Evolutionary conservation across 768 basidiomycete genomes (phyloP).

Genomic region (Sporobolomyces roseus): DNA sequence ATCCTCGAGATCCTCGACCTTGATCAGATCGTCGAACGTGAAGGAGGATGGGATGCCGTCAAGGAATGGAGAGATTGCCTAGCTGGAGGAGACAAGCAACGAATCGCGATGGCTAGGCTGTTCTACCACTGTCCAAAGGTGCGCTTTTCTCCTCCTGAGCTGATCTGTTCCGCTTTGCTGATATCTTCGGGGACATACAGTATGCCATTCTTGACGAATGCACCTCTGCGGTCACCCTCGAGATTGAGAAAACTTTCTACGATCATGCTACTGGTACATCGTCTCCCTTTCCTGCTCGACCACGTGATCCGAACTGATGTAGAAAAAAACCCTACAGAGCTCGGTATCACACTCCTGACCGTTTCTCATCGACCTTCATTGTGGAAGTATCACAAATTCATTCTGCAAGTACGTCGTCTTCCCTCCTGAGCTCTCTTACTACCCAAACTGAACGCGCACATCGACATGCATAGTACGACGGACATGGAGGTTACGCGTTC

Average conservation of each 20-base stretch:
- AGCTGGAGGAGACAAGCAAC: constrained; percentile 92
- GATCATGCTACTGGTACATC: constrained; percentile 66
- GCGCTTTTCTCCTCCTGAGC: neutral
- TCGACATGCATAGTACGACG: constrained; percentile 70
- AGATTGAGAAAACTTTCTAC: constrained; percentile 93
- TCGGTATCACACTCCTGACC: constrained; percentile 87
- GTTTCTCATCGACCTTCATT: constrained; percentile 92
- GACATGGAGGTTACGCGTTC: constrained; percentile 91
- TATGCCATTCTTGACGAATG: constrained; percentile 97
- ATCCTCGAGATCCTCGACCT: constrained; percentile 78
- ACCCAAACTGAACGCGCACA: too few species aligned
- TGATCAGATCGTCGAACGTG: constrained; percentile 78
- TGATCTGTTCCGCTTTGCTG: neutral
- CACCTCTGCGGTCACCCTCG: constrained; percentile 85
- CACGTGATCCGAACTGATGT: too few species aligned
- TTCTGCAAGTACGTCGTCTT: constrained; percentile 43
- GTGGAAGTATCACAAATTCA: constrained; percentile 60
- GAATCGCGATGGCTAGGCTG: constrained; percentile 92
- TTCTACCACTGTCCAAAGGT: constrained; percentile 93
- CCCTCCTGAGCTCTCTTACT: neutral
- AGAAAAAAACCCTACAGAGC: constrained; percentile 45
- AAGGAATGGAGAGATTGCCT: constrained; percentile 90
- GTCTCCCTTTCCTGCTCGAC: neutral
- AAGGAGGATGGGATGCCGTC: constrained; percentile 91
- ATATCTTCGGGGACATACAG: too few species aligned